Percentiles rank a stretch among this genome's conserved stretches.
These are phyloP conservation scores for Breynia disticha DNA, from an alignment of 441 rosid genomes.

Conservation along the genomic window DNA sequence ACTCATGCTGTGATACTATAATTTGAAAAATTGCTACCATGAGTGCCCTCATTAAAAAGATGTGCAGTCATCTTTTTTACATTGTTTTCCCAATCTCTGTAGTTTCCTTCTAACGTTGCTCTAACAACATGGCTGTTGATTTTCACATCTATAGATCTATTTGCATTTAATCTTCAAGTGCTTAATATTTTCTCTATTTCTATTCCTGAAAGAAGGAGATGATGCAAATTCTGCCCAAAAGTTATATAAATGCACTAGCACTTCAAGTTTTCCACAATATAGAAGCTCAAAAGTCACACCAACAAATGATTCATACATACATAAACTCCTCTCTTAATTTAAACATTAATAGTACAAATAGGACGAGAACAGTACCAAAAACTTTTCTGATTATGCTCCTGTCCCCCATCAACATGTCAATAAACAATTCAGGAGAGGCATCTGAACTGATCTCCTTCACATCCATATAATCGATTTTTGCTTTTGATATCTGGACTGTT, in stretches of 20 bases:
- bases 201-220: background rate
- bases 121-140: background rate
- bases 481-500: slow-evolving; percentile 97
- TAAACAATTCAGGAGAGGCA: slow-evolving; percentile 51
- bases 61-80: background rate
- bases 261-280: background rate
- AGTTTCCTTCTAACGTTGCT: background rate
- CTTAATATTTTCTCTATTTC: background rate
- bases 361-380: slow-evolving; percentile 48
- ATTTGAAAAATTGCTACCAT: too few relatives aligned
- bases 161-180: background rate
- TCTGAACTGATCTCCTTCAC: slow-evolving; percentile 51
- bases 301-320: background rate
- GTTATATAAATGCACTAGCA: background rate
- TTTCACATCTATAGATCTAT: background rate
- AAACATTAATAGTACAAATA: background rate
- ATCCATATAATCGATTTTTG: slow-evolving; percentile 70
- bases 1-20: too few relatives aligned
- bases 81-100: background rate
- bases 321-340: background rate
- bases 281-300: background rate
- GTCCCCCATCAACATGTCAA: slow-evolving; percentile 63
- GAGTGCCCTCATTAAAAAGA: background rate
- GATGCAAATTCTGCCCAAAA: background rate
- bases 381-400: slow-evolving; percentile 69